Conservation (phyloP, 2,329 filamentous ascomycete species). For the Zasmidium cellare region DNA sequence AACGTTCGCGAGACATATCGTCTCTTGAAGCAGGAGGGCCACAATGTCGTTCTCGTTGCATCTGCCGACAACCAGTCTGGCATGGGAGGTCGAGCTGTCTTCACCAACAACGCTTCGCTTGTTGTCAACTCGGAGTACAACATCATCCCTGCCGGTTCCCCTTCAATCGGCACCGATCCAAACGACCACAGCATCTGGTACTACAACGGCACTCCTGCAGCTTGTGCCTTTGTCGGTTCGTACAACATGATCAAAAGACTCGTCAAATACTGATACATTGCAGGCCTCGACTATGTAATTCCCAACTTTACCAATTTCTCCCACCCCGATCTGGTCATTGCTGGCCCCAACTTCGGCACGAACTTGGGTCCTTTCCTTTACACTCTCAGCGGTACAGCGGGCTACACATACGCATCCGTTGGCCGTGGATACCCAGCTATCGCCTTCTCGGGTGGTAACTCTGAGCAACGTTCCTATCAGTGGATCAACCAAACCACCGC, state of each 20-base stretch:
- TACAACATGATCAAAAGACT: constrained; percentile 22
- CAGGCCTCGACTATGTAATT: constrained; percentile 51
- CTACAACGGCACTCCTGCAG: constrained; percentile 60
- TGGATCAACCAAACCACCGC: constrained; percentile 42
- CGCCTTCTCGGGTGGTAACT: constrained; percentile 48
- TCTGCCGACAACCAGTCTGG: constrained; percentile 45
- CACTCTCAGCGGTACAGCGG: constrained; percentile 53
- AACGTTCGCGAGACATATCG: constrained; percentile 42
- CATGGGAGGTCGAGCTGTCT: constrained; percentile 47
- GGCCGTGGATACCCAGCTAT: constrained; percentile 52
- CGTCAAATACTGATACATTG: background rate
- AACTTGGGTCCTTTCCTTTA: constrained; percentile 58
- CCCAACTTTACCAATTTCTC: constrained; percentile 50
- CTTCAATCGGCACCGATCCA: constrained; percentile 54
- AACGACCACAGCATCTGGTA: constrained; percentile 58
- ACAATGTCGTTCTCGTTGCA: constrained; percentile 46
- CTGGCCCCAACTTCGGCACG: constrained; percentile 58
- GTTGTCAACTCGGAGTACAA: constrained; percentile 45
- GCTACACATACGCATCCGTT: constrained; percentile 51
- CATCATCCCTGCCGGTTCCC: constrained; percentile 48
- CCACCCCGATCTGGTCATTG: constrained; percentile 55
- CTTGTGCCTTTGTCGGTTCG: constrained; percentile 54
- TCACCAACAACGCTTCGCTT: constrained; percentile 46
- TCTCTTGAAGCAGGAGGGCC: constrained; percentile 37
- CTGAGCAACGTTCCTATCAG: constrained; percentile 44